A percentile compares a stretch with the other conserved stretches of the same genome.
Evolutionary conservation across 2,329 filamentous ascomycete genomes (phyloP).

Genomic region (Diaporthe australafricana): DNA sequence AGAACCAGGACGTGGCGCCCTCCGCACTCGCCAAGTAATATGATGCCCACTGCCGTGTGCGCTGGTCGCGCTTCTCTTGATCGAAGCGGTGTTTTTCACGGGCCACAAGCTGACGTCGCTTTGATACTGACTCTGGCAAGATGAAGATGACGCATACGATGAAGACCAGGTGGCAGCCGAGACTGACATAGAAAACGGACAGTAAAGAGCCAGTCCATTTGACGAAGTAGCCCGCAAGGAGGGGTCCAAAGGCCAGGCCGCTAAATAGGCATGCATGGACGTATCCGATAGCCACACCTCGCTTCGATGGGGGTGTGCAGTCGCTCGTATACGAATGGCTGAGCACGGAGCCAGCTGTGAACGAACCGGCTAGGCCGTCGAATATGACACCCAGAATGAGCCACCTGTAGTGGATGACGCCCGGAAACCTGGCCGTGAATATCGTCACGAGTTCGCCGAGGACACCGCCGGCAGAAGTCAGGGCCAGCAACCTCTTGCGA

Average conservation of each 20-base stretch:
- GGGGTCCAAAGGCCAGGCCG: constrained; percentile 88
- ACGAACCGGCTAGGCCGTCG: constrained; percentile 89
- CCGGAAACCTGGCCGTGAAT: constrained; percentile 79
- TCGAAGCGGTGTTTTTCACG: constrained; percentile 72
- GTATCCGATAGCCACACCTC: constrained; percentile 87
- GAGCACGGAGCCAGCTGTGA: constrained; percentile 82
- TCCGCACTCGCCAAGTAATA: constrained; percentile 38
- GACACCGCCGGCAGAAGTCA: constrained; percentile 81
- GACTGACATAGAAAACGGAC: constrained; percentile 84
- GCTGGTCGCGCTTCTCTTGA: constrained; percentile 52
- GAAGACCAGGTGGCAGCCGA: constrained; percentile 80
- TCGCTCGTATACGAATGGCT: constrained; percentile 91
- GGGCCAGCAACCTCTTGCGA: constrained; percentile 77
- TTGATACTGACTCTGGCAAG: constrained; percentile 87
- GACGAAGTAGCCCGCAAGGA: constrained; percentile 84
- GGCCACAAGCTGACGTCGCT: constrained; percentile 76
- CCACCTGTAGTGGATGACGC: constrained; percentile 80
- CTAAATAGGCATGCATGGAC: constrained; percentile 90
- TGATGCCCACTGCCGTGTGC: constrained; percentile 36
- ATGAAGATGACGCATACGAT: constrained; percentile 77
- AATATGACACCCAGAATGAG: constrained; percentile 80
- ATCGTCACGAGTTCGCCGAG: constrained; percentile 82
- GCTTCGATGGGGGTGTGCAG: constrained; percentile 82
- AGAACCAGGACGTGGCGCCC: constrained; percentile 25
- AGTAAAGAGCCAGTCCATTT: constrained; percentile 80